Percentiles rank a stretch among this genome's conserved stretches.
Conservation (phyloP, 2,329 filamentous ascomycete genomes). For the Ceratocystis destructans region DNA sequence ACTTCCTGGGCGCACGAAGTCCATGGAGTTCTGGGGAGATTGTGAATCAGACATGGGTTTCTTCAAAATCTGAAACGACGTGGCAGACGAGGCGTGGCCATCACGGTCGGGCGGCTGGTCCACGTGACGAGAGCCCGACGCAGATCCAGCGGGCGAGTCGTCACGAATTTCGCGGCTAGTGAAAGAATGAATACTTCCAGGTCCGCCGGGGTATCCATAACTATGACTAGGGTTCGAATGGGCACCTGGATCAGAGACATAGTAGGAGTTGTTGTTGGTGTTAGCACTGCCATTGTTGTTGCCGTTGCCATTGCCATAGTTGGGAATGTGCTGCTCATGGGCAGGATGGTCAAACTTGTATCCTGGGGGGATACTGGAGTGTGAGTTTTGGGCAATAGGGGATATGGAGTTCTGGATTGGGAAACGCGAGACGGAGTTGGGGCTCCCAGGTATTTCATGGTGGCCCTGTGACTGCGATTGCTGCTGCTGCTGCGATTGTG, state of each 20-base stretch:
- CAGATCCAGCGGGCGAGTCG: constrained; percentile 25
- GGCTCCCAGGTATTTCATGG: constrained; percentile 20
- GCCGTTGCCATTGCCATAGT: constrained; percentile 20
- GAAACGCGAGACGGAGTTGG: constrained; percentile 14
- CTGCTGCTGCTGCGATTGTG: constrained; percentile 22
- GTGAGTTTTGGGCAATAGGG: constrained; percentile 15
- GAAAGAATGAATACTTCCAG: constrained; percentile 16
- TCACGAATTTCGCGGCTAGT: constrained; percentile 29
- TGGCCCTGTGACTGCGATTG: constrained; percentile 22
- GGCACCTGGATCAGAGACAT: constrained; percentile 22
- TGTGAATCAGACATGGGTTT: constrained; percentile 32
- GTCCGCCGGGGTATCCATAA: constrained; percentile 21
- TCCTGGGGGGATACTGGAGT: constrained; percentile 20
- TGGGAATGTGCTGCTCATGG: constrained; percentile 21
- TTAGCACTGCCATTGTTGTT: constrained; percentile 11
- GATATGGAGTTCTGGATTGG: constrained; percentile 20
- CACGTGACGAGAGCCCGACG: constrained; percentile 22
- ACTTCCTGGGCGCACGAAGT: constrained; percentile 30
- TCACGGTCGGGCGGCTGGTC: constrained; percentile 19
- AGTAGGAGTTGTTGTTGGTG: constrained; percentile 20
- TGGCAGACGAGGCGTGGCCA: constrained; percentile 26
- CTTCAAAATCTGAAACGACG: constrained; percentile 37
- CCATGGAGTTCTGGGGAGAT: constrained; percentile 28
- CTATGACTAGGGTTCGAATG: constrained; percentile 19
- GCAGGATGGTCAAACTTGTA: constrained; percentile 22